Base-by-base conservation (phyloP, 1,284 basidiomycete species). In the Malassezia restricta region DNA sequence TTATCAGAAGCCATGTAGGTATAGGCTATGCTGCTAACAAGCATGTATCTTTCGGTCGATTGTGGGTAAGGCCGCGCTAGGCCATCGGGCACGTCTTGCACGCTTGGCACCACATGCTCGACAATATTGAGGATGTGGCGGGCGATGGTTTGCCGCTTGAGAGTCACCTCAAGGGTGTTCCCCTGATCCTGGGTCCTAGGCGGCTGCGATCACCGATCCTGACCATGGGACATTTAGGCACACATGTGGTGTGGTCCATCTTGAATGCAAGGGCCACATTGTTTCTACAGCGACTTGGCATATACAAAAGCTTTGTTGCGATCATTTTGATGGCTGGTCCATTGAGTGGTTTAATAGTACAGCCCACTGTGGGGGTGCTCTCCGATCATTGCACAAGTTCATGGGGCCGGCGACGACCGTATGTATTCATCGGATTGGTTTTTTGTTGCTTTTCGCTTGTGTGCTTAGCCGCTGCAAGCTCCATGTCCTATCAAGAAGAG, bases 401-500 rank as follows among this genome's bases (percentile, higher is more conserved):
- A 1, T 68, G 70, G 51, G 75, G 75, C 7, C 55, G 74, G 1
- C 61, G 75, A 1, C 54, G 75, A 30, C 75, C 75, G 1, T 73
- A 68, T 54, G 66, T 76, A 28, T 59, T 71, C 8, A 62, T 61
- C 20, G 46, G 68, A 44, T 14, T 33, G 6, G 12, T 35, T 29
- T 30, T 29, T 37, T 49, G 45, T 33, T 17, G 42, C 3, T 30
- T 29, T 3, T 44, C 33, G 1, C 29, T 31, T 3, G 8, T 39
- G 8, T 40, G 37, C 27, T 14, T 47, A 40, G 27, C 11, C 3
- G 9, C 50, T 28, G 14, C 47, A 17, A 24, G 27, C 83, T 46
- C 81, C 87, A 59, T 82, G 61, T 64, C 46, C 47, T 43, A 38
- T 14, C 15, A n/a, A 27, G 38, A 42, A 50, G 12, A 14, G 15